Percentiles rank a stretch among this genome's conserved stretches.
Conservation (phyloP, 2,329 filamentous ascomycete genomes). For the Botrytis medusae region DNA sequence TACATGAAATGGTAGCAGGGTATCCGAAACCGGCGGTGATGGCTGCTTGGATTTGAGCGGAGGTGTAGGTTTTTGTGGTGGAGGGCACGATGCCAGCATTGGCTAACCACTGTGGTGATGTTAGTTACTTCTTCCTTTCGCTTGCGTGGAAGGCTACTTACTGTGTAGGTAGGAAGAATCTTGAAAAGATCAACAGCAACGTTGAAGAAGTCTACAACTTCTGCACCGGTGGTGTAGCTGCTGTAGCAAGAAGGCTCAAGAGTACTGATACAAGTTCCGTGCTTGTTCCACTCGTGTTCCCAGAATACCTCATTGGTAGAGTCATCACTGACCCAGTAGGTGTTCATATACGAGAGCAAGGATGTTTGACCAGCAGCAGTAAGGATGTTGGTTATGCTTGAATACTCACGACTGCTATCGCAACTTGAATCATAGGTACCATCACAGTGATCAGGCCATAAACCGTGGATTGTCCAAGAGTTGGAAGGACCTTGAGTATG, state of each 20-base stretch:
- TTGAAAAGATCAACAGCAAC: slow-evolving; percentile 50
- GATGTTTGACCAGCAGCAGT: slow-evolving; percentile 52
- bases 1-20: slow-evolving; percentile 48
- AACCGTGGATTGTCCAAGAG: slow-evolving; percentile 72
- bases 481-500: slow-evolving; percentile 48
- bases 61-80: slow-evolving; percentile 44
- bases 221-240: slow-evolving; percentile 42
- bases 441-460: slow-evolving; percentile 66
- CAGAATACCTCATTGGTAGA: slow-evolving; percentile 65
- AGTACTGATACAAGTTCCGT: slow-evolving; percentile 72
- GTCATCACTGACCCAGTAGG: slow-evolving; percentile 60
- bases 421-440: slow-evolving; percentile 67
- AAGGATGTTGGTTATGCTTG: slow-evolving; percentile 63
- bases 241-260: slow-evolving; percentile 66
- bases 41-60: slow-evolving; percentile 44
- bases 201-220: slow-evolving; percentile 53
- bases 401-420: slow-evolving; percentile 61
- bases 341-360: slow-evolving; percentile 65
- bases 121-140: neutral
- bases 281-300: slow-evolving; percentile 75
- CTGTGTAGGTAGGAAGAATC: slow-evolving; percentile 62
- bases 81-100: slow-evolving; percentile 60
- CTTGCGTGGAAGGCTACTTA: slow-evolving; percentile 32
- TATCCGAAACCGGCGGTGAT: slow-evolving; percentile 49
- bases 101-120: slow-evolving; percentile 49